Conservation (phyloP, 257 asterid species). For the Capsicum rhomboideum region DNA sequence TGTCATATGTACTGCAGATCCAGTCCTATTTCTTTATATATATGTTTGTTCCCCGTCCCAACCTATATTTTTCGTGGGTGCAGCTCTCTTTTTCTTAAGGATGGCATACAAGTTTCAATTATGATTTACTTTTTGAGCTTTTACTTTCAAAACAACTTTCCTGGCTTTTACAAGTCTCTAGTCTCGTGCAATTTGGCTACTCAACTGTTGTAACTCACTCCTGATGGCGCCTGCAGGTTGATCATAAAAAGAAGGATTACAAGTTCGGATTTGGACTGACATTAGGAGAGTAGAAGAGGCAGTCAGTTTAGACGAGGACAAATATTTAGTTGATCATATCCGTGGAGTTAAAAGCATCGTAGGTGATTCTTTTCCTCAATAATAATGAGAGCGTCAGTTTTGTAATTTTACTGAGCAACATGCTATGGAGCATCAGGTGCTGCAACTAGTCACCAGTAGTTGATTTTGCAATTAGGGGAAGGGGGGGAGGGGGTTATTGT, state of each 20-base stretch:
- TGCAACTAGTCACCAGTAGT: not conserved
- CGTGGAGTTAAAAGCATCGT: not conserved
- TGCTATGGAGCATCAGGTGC: not conserved
- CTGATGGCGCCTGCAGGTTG: conserved; percentile 4
- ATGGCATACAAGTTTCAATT: not conserved
- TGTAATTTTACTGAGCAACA: not conserved
- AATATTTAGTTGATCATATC: not conserved
- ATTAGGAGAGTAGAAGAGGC: not conserved
- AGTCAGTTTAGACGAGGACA: not conserved
- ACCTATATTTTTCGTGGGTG: not conserved
- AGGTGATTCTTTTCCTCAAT: not conserved
- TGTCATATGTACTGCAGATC: not conserved
- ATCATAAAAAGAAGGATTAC: conserved; percentile 14
- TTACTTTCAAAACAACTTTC: not conserved
- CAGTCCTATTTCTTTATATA: not conserved
- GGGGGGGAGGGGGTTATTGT: no score
- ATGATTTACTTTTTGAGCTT: not conserved
- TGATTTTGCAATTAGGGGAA: not conserved
- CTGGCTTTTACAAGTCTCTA: not conserved
- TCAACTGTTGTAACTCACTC: not conserved
- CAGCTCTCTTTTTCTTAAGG: not conserved
- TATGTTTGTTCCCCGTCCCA: not conserved
- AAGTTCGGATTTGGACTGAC: conserved; percentile 15
- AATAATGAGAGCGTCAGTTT: not conserved
- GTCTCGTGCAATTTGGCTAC: not conserved